Evolutionary conservation across 441 rosid genomes (phyloP), one percentile per base, ranked within the genome.

Genomic region (Aquilaria agallochum): DNA sequence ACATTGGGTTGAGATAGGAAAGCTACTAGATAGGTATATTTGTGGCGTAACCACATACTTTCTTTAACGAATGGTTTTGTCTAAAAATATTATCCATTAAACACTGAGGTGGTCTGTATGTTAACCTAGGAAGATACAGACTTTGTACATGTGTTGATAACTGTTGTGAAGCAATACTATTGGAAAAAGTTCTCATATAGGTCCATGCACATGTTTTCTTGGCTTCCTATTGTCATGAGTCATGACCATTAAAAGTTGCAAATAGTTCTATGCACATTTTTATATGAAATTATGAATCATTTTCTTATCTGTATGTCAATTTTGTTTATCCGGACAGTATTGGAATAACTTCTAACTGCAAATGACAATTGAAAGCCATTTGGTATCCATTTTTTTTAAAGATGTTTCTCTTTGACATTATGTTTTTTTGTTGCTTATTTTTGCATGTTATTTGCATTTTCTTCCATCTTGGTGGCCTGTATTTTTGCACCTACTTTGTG

Each of bases 141-240:
- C 27, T 80, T 91, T 67, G 71, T 91, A 60, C 67, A 79, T 3
- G 96, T 88, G 63, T 88, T 91, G 76, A 86, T 91, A 94, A 63
- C 72, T 71, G 94, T 94, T 53, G 94, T 83, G 30, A 88, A 91
- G 74, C 86, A 82, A 72, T 83, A 78, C 68, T 91, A 91, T 59
- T 94, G 97, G 30, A 88, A 70, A 85, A 86, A 52, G 86, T 86
- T 73, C 86, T 83, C 62, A 53, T 86, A 66, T 96, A 91, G 89
- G 96, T 20, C 27, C 27, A 20, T 82, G 46, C 60, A 11, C 27
- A 31, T 50, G 8, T 30, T 3, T 60, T 14, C n/a, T 47, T 47
- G 32, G 60, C 52, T 55, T 56, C 31, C 51, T 50, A 33, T 65
- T 62, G 32, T 45, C 9, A 7, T 31, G 51, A 44, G 27, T 20